A percentile compares a stretch with the other conserved stretches of the same genome.
Conservation (phyloP, 1,284 basidiomycete species). For the Takashimella tepidaria region DNA sequence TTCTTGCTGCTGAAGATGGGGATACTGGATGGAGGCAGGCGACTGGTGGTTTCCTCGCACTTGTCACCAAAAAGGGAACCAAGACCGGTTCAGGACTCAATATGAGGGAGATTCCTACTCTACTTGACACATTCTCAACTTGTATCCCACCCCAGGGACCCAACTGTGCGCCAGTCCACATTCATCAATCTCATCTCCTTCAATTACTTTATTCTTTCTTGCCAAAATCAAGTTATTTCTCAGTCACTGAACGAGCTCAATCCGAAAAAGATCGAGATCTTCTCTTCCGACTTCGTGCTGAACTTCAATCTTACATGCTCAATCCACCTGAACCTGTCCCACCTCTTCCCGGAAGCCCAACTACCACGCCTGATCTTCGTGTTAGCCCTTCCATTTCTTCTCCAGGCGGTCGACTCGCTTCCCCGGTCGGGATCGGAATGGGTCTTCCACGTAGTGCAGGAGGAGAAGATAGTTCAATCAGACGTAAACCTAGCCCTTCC, state of each 20-base stretch:
- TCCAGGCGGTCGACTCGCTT: constrained; percentile 5
- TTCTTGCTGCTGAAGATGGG: constrained; percentile 35
- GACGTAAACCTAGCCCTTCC: constrained; percentile 29
- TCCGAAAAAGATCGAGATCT: constrained; percentile 43
- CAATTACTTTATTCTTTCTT: constrained; percentile 37
- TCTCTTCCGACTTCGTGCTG: constrained; percentile 40
- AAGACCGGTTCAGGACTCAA: constrained; percentile 42
- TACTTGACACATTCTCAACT: constrained; percentile 36
- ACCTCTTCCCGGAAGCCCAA: neutral
- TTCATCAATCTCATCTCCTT: constrained; percentile 39
- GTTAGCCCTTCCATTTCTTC: neutral
- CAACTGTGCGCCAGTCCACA: constrained; percentile 12
- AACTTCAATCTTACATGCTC: constrained; percentile 37
- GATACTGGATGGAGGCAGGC: constrained; percentile 35
- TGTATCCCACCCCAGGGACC: constrained; percentile 22
- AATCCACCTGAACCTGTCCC: constrained; percentile 3
- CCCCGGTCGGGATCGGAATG: constrained; percentile 7
- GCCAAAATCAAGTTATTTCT: constrained; percentile 34
- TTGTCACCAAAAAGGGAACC: constrained; percentile 40
- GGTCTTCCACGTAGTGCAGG: constrained; percentile 9
- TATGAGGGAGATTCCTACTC: constrained; percentile 37
- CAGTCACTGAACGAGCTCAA: constrained; percentile 29
- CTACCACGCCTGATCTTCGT: neutral
- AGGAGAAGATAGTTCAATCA: constrained; percentile 9
- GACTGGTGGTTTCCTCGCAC: constrained; percentile 29